Percentiles rank a stretch among this genome's conserved stretches.
These are phyloP conservation scores for Apocynum venetum DNA, from an alignment of 257 asterid species.

Conservation along the genomic window DNA sequence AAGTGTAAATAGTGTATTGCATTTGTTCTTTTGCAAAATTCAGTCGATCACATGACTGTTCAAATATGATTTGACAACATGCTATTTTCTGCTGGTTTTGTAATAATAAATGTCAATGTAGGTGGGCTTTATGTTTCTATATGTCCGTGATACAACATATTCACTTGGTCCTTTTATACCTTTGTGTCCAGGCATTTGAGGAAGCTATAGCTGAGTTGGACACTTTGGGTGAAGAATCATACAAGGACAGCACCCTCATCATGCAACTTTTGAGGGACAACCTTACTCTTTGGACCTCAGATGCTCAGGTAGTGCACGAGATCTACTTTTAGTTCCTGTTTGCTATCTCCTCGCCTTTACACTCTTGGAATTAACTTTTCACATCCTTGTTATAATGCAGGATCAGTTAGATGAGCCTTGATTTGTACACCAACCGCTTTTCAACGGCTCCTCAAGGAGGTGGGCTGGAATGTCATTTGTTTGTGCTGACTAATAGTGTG, in stretches of 20 bases:
- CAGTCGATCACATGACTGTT: neutral
- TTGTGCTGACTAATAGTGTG: constrained; percentile 25
- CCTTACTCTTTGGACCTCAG: constrained; percentile 55
- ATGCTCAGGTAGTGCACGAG: constrained; percentile 37
- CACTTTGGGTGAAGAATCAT: constrained; percentile 51
- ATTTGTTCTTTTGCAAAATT: neutral
- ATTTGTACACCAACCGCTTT: constrained; percentile 10
- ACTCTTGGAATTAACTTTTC: neutral
- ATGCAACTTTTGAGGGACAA: constrained; percentile 54
- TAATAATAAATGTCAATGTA: neutral
- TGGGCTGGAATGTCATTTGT: constrained; percentile 40
- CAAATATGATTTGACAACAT: neutral
- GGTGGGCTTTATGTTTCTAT: too few relatives aligned
- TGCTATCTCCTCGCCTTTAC: neutral
- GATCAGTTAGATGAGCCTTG: constrained; percentile 51
- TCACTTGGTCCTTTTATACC: constrained; percentile 5
- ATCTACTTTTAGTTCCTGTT: neutral
- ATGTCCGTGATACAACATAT: neutral
- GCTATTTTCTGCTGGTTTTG: neutral
- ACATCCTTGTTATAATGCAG: constrained; percentile 22
- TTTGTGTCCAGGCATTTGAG: constrained; percentile 38
- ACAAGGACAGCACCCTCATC: constrained; percentile 56
- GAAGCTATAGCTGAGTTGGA: constrained; percentile 57
- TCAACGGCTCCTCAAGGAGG: constrained; percentile 29
- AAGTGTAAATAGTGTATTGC: neutral